Evolutionary conservation across 345 rosid species (phyloP).

Genomic region (Luvunga scandens): DNA sequence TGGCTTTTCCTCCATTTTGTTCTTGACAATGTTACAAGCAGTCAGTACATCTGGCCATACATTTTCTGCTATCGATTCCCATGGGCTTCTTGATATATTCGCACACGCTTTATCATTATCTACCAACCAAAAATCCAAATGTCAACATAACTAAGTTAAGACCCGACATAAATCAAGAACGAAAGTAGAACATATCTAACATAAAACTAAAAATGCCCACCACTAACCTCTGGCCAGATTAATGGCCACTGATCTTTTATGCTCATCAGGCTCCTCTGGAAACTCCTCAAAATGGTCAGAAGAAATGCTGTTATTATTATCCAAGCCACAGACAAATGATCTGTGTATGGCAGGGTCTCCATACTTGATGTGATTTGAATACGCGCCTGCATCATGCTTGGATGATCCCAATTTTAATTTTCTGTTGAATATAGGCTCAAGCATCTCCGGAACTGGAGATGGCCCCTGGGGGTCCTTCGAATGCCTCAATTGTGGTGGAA

Average conservation of each 20-base stretch:
- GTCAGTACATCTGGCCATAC: conserved; percentile 25
- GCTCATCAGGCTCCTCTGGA: conserved; percentile 1
- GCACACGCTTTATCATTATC: neutral
- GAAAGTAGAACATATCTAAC: neutral
- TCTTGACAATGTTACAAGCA: conserved; percentile 17
- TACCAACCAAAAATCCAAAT: neutral
- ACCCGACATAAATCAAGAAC: neutral
- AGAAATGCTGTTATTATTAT: conserved; percentile 8
- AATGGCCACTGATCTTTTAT: conserved; percentile 6
- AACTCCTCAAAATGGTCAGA: conserved; percentile 16
- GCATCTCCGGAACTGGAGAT: conserved; percentile 14
- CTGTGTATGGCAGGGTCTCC: conserved; percentile 16
- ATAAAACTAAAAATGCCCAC: neutral
- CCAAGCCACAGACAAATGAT: conserved; percentile 21
- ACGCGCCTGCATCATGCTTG: neutral
- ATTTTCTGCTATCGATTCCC: conserved; percentile 20
- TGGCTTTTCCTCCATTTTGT: conserved; percentile 17
- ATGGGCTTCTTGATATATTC: conserved; percentile 6
- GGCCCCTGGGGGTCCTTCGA: conserved; percentile 3
- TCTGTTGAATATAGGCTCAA: neutral
- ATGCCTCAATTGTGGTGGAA: conserved; percentile 30
- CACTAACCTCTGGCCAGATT: conserved; percentile 8
- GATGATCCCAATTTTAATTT: conserved; percentile 8
- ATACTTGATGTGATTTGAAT: neutral
- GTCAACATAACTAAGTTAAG: neutral